A percentile compares a stretch with the other conserved stretches of the same genome.
Conservation (phyloP, 257 asterid species). For the Jasminum sambac region DNA sequence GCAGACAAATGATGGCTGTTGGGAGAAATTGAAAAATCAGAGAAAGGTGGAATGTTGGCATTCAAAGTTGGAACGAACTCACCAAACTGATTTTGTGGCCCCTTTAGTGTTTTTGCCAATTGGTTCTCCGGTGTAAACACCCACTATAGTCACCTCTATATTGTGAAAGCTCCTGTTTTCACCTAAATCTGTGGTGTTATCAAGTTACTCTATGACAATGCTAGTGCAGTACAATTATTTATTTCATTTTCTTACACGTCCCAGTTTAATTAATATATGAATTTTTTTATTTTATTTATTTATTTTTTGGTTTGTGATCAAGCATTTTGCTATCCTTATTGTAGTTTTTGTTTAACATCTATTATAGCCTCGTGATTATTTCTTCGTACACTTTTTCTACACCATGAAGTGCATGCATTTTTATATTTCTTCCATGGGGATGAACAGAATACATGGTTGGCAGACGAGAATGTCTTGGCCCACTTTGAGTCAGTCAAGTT, state of each 20-base stretch:
- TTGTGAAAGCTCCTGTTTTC: background rate
- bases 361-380: constrained; percentile 20
- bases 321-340: background rate
- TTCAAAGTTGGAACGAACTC: too few relatives aligned
- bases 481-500: constrained; percentile 77
- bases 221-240: background rate
- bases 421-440: constrained; percentile 44
- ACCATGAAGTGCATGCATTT: constrained; percentile 18
- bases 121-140: too few relatives aligned
- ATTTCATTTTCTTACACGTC: background rate
- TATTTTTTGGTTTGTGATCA: background rate
- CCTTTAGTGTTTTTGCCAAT: too few relatives aligned
- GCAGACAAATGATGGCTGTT: too few relatives aligned
- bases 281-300: background rate
- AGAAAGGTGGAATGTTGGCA: too few relatives aligned
- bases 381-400: constrained; percentile 5
- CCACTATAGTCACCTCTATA: background rate
- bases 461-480: constrained; percentile 68
- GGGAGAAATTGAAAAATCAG: too few relatives aligned
- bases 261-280: background rate
- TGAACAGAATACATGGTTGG: constrained; percentile 83
- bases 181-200: background rate
- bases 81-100: too few relatives aligned
- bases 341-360: background rate
- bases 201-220: background rate